Conservation (phyloP, 306 rosid species). For the Cucurbita moschata region DNA sequence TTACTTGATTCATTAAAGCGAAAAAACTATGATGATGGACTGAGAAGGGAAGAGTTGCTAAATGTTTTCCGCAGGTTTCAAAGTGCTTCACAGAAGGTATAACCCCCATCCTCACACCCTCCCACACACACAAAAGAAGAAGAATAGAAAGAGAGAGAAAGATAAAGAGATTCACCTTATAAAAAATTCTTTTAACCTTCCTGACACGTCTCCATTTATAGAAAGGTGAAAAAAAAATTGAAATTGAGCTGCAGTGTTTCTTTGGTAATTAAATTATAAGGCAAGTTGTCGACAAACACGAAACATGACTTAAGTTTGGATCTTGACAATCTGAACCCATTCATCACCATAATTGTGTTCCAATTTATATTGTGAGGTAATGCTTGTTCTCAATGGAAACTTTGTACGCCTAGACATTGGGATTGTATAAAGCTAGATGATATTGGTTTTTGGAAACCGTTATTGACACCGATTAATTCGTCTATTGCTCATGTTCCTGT, state of each 20-base stretch:
- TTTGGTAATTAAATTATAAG: background rate
- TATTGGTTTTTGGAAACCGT: background rate
- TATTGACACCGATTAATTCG: background rate
- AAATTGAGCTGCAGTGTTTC: background rate
- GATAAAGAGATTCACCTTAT: background rate
- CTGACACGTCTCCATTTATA: background rate
- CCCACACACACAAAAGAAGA: background rate
- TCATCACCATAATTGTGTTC: background rate
- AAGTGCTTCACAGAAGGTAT: conserved; percentile 51
- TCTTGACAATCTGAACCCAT: background rate
- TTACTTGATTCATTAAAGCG: conserved; percentile 77
- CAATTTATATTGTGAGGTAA: background rate
- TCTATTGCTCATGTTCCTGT: background rate
- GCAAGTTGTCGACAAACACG: background rate
- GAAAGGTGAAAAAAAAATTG: background rate
- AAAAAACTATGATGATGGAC: conserved; percentile 83
- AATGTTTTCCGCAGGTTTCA: conserved; percentile 60
- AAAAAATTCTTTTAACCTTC: background rate
- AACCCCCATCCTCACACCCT: background rate
- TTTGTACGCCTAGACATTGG: background rate
- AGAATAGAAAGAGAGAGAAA: background rate
- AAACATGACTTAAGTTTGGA: background rate
- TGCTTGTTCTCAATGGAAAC: background rate
- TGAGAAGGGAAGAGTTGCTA: conserved; percentile 84
- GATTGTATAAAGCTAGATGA: background rate